Conservation (phyloP, 1,139 yeast genomes). For the Debaryomyces psychrophilus region DNA sequence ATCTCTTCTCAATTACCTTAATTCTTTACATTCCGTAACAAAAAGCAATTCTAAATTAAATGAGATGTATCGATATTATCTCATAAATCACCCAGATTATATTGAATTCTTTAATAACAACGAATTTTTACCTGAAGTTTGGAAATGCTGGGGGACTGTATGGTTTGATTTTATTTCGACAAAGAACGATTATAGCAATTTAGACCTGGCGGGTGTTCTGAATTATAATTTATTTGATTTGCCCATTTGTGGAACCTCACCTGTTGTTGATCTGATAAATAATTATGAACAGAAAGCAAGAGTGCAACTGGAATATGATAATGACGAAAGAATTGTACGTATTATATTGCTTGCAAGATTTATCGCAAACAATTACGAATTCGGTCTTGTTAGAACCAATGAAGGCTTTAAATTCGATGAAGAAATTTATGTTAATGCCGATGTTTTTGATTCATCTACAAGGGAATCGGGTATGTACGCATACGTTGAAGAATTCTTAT, state of each 20-base stretch:
- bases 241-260: conserved; percentile 65
- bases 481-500: conserved; percentile 40
- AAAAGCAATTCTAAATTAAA: conserved; percentile 32
- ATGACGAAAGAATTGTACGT: conserved; percentile 52
- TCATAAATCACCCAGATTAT: conserved; percentile 34
- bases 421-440: conserved; percentile 29
- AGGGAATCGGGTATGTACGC: conserved; percentile 27
- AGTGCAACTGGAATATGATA: conserved; percentile 11
- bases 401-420: conserved; percentile 49
- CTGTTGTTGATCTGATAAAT: conserved; percentile 29
- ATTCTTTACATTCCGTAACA: conserved; percentile 47
- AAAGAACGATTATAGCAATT: conserved; percentile 55
- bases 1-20: conserved; percentile 60
- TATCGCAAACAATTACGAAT: conserved; percentile 54
- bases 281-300: conserved; percentile 24
- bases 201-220: conserved; percentile 59
- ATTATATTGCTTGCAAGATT: conserved; percentile 52
- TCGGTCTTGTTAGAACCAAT: conserved; percentile 53
- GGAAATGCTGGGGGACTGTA: conserved; percentile 84
- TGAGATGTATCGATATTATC: conserved; percentile 32
- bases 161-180: conserved; percentile 66
- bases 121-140: conserved; percentile 71
- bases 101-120: conserved; percentile 50
- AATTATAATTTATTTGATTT: conserved; percentile 61
- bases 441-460: conserved; percentile 17